Evolutionary conservation across 208 protist species (phyloP).

Genomic region (Pavlovales sp.): DNA sequence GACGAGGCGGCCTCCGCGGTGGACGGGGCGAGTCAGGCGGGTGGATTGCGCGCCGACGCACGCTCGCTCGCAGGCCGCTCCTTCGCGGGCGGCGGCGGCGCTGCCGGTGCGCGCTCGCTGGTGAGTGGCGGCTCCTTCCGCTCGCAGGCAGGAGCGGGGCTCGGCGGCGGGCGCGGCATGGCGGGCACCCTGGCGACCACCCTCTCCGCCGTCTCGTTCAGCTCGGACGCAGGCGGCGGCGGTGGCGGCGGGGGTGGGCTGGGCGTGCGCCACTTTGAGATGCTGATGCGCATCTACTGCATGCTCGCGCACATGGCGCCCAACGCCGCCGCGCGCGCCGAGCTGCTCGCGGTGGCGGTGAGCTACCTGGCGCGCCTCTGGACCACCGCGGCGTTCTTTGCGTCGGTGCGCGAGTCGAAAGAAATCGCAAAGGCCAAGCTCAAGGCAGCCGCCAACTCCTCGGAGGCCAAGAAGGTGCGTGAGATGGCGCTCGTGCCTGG

Average conservation of each 20-base stretch:
- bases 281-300: constrained; percentile 20
- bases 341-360: not conserved
- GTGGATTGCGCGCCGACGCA: no score
- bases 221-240: no score
- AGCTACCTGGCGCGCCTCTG: constrained; percentile 1
- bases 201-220: not conserved
- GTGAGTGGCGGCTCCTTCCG: no score
- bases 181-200: no score
- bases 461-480: not conserved
- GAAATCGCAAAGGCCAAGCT: not conserved
- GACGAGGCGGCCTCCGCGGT: not conserved
- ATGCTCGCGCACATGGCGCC: constrained; percentile 23
- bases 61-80: not conserved
- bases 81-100: not conserved
- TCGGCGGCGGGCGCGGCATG: no score
- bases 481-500: not conserved
- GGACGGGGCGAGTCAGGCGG: no score
- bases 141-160: no score
- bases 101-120: no score
- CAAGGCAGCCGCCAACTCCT: not conserved
- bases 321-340: not conserved
- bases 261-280: constrained; percentile 21
- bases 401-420: not conserved
- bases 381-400: not conserved
- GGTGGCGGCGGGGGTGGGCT: not conserved